Conservation (phyloP, 768 basidiomycete species). For the Kwoniella bestiolae region DNA sequence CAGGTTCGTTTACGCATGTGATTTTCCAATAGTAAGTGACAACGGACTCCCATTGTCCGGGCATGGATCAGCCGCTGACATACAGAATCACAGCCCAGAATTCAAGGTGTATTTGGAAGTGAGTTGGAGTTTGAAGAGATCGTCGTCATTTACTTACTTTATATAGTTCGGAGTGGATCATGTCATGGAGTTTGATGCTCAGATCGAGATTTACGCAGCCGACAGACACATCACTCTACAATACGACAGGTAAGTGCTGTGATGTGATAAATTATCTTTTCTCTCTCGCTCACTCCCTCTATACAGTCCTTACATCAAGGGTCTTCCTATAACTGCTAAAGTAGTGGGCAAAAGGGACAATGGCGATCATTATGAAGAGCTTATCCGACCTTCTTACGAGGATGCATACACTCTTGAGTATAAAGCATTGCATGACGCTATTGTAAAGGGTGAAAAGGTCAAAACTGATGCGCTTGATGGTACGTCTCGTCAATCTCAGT, state of each 20-base stretch:
- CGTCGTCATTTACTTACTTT: background rate
- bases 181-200: conserved; percentile 43
- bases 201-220: conserved; percentile 37
- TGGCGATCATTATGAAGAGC: conserved; percentile 35
- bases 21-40: conserved; percentile 26
- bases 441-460: conserved; percentile 26
- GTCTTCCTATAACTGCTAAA: conserved; percentile 45
- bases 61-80: too few relatives aligned
- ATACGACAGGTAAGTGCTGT: conserved; percentile 35
- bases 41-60: too few relatives aligned
- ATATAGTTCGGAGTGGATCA: conserved; percentile 19
- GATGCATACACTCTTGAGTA: conserved; percentile 53
- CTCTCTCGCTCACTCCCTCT: background rate
- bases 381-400: conserved; percentile 48
- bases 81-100: conserved; percentile 17
- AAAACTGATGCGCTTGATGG: conserved; percentile 47
- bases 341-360: conserved; percentile 23
- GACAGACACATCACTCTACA: conserved; percentile 40
- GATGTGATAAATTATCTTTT: too few relatives aligned
- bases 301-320: conserved; percentile 52
- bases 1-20: conserved; percentile 10
- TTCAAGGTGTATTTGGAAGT: conserved; percentile 42
- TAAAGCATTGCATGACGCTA: conserved; percentile 32
- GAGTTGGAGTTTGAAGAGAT: background rate
- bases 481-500: too few relatives aligned